Evolutionary conservation across 1,284 basidiomycete species (phyloP), one percentile per base, ranked within the genome.

Genomic region (Naganishia sp.): DNA sequence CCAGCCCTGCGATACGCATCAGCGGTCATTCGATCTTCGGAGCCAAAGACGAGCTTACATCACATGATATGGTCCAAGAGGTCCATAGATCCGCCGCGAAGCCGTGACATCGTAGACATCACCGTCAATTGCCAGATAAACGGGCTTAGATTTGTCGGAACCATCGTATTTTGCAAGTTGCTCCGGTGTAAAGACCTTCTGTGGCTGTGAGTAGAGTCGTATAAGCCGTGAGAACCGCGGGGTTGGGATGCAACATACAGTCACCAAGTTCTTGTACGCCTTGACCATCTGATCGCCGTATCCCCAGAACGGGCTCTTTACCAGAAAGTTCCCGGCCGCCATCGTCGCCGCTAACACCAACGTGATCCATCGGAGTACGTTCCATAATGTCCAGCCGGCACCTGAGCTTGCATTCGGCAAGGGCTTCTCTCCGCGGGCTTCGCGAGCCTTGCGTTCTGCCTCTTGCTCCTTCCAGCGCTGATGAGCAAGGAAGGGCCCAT

Each of bases 71-170:
- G 90, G 86, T 39, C 91, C 93, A 23, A 92, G 93, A 60, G 88
- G 88, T 60, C 93, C 92, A 78, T 98, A 98, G n/a, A 90, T 87
- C 66, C 85, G 82, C 55, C 87, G 84, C 72, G 86, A 87, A 50
- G 81, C 80, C 43, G 87, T 86, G 49, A 99, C 95, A 75, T 99
- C 94, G 81, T 88, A 98, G 2, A 99, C 93, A 64, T 90, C 88
- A 21, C 92, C 91, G 75, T 93, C 89, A 74, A 98, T 90, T 69
- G 90, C 92, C 64, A 97, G 80, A 81, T 94, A 97, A 59, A 95
- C 81, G 21, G 93, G 92, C 73, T 83, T 86, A 44, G 81, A 82
- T n/a, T 83, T 79, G 66, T 87, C 83, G 33, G 79, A 79, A 46
- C 95, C 95, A 77, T 95, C 89, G 78, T 86, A 94, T 69, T 84